Conservation (phyloP, 352 stramenopile species). For the Globisporangium apiculatum region DNA sequence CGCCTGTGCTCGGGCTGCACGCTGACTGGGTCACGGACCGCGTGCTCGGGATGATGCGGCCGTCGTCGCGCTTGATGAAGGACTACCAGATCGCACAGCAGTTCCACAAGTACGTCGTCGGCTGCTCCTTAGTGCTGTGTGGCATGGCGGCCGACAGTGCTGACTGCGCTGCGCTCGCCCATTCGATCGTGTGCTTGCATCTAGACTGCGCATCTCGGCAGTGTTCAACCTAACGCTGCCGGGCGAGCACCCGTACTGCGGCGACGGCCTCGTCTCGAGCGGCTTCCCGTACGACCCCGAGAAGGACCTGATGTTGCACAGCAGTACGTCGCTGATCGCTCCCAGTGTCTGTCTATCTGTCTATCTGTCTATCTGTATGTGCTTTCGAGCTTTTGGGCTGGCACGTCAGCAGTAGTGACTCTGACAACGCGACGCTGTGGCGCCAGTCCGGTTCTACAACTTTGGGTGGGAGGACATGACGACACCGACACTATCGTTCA, state of each 20-base stretch:
- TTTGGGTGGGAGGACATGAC: constrained; percentile 92
- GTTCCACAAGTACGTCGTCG: constrained; percentile 55
- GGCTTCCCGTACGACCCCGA: constrained; percentile 89
- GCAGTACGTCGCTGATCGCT: constrained; percentile 33
- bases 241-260: constrained; percentile 88
- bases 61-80: constrained; percentile 75
- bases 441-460: constrained; percentile 84
- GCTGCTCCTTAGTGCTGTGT: not conserved
- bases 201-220: constrained; percentile 68
- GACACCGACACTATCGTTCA: constrained; percentile 74
- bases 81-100: constrained; percentile 75
- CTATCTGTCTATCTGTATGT: too few relatives aligned
- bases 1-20: constrained; percentile 70
- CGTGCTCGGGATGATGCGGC: constrained; percentile 88
- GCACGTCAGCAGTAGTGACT: not conserved
- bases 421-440: not conserved
- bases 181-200: not conserved
- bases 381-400: too few relatives aligned
- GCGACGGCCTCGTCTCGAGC: constrained; percentile 63
- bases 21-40: constrained; percentile 84
- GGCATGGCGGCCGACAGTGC: too few relatives aligned
- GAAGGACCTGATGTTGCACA: constrained; percentile 78
- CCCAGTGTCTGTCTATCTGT: not conserved
- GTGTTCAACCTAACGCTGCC: constrained; percentile 90
- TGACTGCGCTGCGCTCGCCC: too few relatives aligned